Conservation (phyloP, 225 moss, liverwort and hornwort species). For the Sphagnum contortum region DNA sequence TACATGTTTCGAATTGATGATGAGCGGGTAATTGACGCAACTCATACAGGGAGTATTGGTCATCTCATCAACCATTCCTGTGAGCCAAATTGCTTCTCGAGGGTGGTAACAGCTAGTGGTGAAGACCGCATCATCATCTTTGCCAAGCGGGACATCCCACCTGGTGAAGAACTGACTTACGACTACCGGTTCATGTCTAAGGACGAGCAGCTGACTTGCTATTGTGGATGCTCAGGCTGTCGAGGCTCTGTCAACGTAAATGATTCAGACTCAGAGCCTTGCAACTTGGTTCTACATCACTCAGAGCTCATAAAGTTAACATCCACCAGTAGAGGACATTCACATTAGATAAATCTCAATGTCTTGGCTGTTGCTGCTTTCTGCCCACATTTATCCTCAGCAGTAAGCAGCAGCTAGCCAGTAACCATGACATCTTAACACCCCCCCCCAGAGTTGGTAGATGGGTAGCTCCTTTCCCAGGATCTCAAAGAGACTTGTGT, state of each 20-base stretch:
- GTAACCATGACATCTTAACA: no score
- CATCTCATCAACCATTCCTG: slow-evolving; percentile 99
- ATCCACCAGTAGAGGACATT: no score
- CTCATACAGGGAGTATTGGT: slow-evolving; percentile 90
- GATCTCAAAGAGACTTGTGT: no score
- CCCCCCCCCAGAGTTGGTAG: no score
- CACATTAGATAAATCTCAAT: no score
- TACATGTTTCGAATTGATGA: slow-evolving; percentile 99
- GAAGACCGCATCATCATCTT: slow-evolving; percentile 96
- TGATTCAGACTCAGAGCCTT: slow-evolving; percentile 70
- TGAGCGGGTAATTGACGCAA: slow-evolving; percentile 95
- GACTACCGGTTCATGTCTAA: slow-evolving; percentile 96
- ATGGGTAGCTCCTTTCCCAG: no score
- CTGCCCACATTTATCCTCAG: no score
- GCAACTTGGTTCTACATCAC: slow-evolving; percentile 43
- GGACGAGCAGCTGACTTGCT: slow-evolving; percentile 92
- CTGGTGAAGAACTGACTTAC: slow-evolving; percentile 83
- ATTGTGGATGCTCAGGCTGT: slow-evolving; percentile 86
- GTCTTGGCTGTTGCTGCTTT: no score
- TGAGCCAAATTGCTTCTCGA: slow-evolving; percentile 97
- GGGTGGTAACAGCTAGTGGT: slow-evolving; percentile 90
- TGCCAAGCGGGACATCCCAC: slow-evolving; percentile 70
- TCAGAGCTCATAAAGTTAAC: slow-evolving; percentile 57
- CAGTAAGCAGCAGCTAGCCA: no score
- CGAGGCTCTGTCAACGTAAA: slow-evolving; percentile 90